phyloP scores from a whole-genome alignment of 208 protist species.

The Porcisia hertigi region DNA sequence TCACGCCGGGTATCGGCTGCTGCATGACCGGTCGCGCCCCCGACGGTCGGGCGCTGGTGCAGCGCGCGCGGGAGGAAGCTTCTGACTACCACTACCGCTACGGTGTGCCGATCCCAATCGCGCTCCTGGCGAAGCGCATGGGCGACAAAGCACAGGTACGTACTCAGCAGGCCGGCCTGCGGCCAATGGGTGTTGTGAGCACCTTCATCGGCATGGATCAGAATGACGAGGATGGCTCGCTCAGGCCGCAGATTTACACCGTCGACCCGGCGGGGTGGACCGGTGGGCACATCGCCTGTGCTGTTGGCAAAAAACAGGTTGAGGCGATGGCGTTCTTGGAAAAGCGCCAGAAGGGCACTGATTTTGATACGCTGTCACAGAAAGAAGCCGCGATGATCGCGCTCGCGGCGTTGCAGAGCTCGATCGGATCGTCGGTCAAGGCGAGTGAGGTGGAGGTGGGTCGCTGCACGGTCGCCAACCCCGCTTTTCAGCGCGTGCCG shows the following conservation, averaged over 20 bases:
- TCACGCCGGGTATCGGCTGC: constrained; percentile 94
- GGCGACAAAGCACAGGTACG: constrained; percentile 97
- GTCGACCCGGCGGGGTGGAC: constrained; percentile 95
- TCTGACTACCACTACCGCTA: constrained; percentile 96
- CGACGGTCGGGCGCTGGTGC: constrained; percentile 92
- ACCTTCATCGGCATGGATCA: constrained; percentile 96
- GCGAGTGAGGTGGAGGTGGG: constrained; percentile 86
- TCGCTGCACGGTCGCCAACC: constrained; percentile 42
- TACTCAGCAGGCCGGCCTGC: constrained; percentile 97
- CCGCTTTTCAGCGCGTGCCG: constrained; percentile 65
- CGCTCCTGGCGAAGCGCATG: constrained; percentile 95
- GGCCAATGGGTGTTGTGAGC: constrained; percentile 93
- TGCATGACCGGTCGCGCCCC: constrained; percentile 95
- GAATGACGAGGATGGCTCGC: constrained; percentile 71
- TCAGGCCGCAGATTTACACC: constrained; percentile 93
- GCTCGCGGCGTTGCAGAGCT: constrained; percentile 77
- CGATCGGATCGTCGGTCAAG: constrained; percentile 71
- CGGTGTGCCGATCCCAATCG: constrained; percentile 96
- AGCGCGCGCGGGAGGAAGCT: constrained; percentile 94
- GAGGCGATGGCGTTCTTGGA: constrained; percentile 96
- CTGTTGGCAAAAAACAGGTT: constrained; percentile 94
- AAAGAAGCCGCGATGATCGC: constrained; percentile 86
- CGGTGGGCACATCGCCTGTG: constrained; percentile 90
- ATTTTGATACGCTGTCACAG: constrained; percentile 75
- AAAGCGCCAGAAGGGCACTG: constrained; percentile 94